Evolutionary conservation across 2,329 filamentous ascomycete genomes (phyloP), one percentile per base, ranked within the genome.

Genomic region (Camptophora hylomeconis): DNA sequence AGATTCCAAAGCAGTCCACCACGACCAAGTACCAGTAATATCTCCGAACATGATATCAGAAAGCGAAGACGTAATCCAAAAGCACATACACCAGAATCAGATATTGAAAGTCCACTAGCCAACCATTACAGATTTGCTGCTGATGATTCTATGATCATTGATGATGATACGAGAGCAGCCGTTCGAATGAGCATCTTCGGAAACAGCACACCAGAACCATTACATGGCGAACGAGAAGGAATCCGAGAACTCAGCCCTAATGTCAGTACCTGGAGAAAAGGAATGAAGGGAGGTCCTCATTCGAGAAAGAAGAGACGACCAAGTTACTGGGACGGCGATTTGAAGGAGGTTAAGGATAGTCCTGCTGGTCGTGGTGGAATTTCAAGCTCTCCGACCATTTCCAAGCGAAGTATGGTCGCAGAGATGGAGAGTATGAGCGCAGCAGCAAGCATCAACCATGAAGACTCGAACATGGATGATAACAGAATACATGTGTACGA

Each of bases 301-400:
- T 16, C 30, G 5, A 26, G 39, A 26, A 39, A 41, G 31, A 43
- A 45, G 26, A 30, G 40, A 20, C 23, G 41, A 16, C 40, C 40
- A 10, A 45, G 42, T 20, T 45, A 45, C 21, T 45, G 42, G 40
- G 42, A 45, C 24, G 32, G 31, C 11, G 42, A 45, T 28, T 32
- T 45, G 16, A 32, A 41, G 26, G 37, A 42, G 26, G 34, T 44
- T 12, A 28, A 38, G n/a, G 31, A 36, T 11, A 41, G 35, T 28
- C 39, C 39, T 17, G 41, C 41, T 16, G 39, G 38, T n/a, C 33
- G 40, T 12, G 28, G 28, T 24, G 28, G 28, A 4, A 23, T 31
- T 23, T n/a, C n/a, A n/a, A 31, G 26, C 15, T 31, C 28, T 31
- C 28, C 28, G 6, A 23, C 26, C 11, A 24, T 23, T 3, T 21